Conservation (phyloP, 179 eudicot genomes). For the Silene coronaria region DNA sequence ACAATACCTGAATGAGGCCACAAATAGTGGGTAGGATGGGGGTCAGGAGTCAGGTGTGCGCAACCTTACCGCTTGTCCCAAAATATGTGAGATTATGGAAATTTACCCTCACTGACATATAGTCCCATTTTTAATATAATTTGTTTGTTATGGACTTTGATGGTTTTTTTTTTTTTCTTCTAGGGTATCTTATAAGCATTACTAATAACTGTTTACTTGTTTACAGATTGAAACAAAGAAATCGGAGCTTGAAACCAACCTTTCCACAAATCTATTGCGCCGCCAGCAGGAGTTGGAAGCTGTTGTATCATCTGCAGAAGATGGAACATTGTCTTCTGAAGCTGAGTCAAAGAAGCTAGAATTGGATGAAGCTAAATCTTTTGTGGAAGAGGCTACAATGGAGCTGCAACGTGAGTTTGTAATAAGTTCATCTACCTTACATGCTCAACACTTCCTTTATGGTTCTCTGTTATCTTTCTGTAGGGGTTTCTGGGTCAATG, state of each 20-base stretch:
- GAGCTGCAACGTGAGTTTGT: conserved; percentile 60
- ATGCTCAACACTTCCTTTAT: background rate
- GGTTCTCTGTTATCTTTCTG: conserved; percentile 8
- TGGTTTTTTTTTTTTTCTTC: background rate
- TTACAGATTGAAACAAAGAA: conserved; percentile 80
- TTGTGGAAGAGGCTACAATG: conserved; percentile 50
- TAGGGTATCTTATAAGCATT: background rate
- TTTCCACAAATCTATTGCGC: conserved; percentile 74
- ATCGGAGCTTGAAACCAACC: conserved; percentile 89
- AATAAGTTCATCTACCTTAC: background rate
- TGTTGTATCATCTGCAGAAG: conserved; percentile 53
- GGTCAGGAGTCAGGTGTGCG: background rate
- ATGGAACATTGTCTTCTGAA: conserved; percentile 50
- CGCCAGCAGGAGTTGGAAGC: conserved; percentile 85
- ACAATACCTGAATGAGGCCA: background rate
- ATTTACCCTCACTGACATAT: background rate
- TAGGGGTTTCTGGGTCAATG: conserved; percentile 60
- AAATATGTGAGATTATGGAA: background rate
- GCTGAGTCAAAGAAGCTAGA: conserved; percentile 67
- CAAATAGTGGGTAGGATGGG: background rate
- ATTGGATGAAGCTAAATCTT: conserved; percentile 54
- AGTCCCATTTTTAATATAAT: background rate
- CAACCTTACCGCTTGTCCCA: background rate
- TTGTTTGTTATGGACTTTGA: background rate
- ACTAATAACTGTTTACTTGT: conserved; percentile 5